Base-by-base conservation (phyloP, 768 basidiomycete species). In the Serendipita vermifera region DNA sequence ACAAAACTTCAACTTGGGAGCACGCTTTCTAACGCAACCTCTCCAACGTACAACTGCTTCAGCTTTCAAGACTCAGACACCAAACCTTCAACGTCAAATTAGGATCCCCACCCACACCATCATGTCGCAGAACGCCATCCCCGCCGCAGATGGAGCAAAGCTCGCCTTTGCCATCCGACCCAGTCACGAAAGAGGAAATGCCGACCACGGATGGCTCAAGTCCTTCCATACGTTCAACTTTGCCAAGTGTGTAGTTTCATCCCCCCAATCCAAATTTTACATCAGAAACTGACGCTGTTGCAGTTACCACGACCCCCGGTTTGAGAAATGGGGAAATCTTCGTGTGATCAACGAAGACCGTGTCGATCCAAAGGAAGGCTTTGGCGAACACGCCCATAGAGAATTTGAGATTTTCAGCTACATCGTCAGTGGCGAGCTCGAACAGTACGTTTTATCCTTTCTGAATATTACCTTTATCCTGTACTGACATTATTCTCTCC, bases 341-440 rank as follows among this genome's bases (percentile, higher is more conserved):
- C 79, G 92, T 6, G 87, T 97, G 33, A 83, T 97, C 68, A 96
- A 96, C 70, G 92, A 96, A 68, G 89, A 91, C 62, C 82, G 87
- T n/a, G 86, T 93, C 36, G 76, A 75, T 3, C 70, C 84, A 4
- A 63, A 69, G 15, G 82, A 79, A 15, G 94, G 94, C 0, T 97
- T 97, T 60, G 90, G 87, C 2, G 84, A 82, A 0, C 88, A 92
- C 68, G 75, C 77, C 4, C 90, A 93, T 64, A 75, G 79, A 31
- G 84, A 87, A 66, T 88, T 87, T 61, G 91, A 96, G 64, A 97
- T 96, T 59, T 96, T 92, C 71, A 84, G 83, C 1, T 94, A 96
- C 65, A 72, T 93, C 56, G 79, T 94, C 35, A 67, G 71, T 17
- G 90, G 89, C 3, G 75, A 83, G 63, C 74, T 91, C 31, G 83